phyloP scores from a whole-genome alignment of 2,329 filamentous ascomycete genomes.

The Aspergillus melleus region DNA sequence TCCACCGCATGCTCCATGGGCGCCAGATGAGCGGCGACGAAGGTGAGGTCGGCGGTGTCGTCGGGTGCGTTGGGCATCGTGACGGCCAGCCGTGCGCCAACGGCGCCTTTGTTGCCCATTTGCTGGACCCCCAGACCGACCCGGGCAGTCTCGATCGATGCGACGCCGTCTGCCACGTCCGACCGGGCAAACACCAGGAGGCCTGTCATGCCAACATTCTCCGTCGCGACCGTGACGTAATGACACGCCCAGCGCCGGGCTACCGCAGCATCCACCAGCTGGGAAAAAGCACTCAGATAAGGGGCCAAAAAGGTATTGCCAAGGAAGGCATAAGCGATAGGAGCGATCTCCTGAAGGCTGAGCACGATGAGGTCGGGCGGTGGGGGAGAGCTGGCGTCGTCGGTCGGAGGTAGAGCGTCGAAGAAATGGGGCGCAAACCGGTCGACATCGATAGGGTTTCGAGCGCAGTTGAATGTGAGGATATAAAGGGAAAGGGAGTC shows the following conservation, averaged over 20 bases:
- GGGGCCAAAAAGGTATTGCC: slow-evolving; percentile 75
- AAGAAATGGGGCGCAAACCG: slow-evolving; percentile 72
- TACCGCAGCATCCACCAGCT: slow-evolving; percentile 71
- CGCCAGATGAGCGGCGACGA: slow-evolving; percentile 84
- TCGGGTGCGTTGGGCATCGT: slow-evolving; percentile 37
- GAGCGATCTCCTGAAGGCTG: slow-evolving; percentile 83
- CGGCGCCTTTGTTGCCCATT: slow-evolving; percentile 95
- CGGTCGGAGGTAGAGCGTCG: slow-evolving; percentile 50
- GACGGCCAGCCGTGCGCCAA: slow-evolving; percentile 72
- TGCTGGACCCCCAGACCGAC: slow-evolving; percentile 81
- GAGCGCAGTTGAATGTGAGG: slow-evolving; percentile 87
- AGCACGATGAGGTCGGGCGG: slow-evolving; percentile 68
- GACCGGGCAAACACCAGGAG: slow-evolving; percentile 80
- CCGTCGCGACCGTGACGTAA: slow-evolving; percentile 70
- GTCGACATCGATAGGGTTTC: slow-evolving; percentile 66
- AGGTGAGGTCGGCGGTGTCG: slow-evolving; percentile 68
- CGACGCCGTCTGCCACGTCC: slow-evolving; percentile 57
- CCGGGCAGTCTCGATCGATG: slow-evolving; percentile 71
- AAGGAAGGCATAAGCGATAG: slow-evolving; percentile 79
- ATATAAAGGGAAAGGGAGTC: slow-evolving; percentile 70
- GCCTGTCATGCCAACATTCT: slow-evolving; percentile 85
- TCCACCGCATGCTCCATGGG: slow-evolving; percentile 79
- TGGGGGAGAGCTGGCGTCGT: slow-evolving; percentile 52
- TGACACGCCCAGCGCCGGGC: slow-evolving; percentile 44
- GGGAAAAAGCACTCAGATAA: slow-evolving; percentile 71